Evolutionary conservation across 352 stramenopile species (phyloP), one percentile per base, ranked within the genome.

Genomic region (Phytopythium kandeliae): DNA sequence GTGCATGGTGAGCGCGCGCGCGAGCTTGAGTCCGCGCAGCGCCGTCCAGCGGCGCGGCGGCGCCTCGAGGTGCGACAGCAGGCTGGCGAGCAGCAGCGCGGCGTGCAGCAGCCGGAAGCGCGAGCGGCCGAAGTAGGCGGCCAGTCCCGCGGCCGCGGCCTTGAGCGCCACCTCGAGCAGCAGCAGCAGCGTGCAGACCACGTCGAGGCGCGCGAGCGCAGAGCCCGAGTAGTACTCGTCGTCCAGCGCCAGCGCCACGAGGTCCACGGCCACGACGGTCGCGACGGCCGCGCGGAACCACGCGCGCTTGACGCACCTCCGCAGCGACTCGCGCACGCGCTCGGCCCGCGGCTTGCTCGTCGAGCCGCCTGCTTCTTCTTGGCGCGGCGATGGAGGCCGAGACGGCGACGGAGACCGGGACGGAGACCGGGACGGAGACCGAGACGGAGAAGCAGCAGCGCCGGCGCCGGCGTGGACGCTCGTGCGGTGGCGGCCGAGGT

Each of bases 11-110:
- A 92, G 67, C 35, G 63, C 74, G 3, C 80, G 74, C 48, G 71
- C 69, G 0, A 76, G 84, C 45, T 92, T 92, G 46, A 92, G 66
- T 0, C 80, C 78, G 7, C 78, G 71, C 7, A 89, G 46, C 15
- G 86, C 62, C 26, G 72, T 76, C 71, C 75, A 80, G 28, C 56
- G 55, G 10, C 54, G 48, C 15, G 60, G 31, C 1, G 46, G 51
- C 1, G 54, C 62, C 1, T 53, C 58, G 16, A 74, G 49, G 16
- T 87, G 60, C 5, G 69, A 86, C 2, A 80, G 51, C n/a, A 92
- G 57, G 35, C 77, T 80, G 8, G 66, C 55, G 2, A 62, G 43
- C 28, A 92, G 51, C 44, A 84, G 41, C 22, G 62, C 24, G 15
- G 87, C 60, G 57, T 88, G 78, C 41, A 90, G 54, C 17, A 78